These are phyloP conservation scores for Ustilago nuda DNA, from an alignment of 1,284 basidiomycete genomes.

Conservation along the genomic window DNA sequence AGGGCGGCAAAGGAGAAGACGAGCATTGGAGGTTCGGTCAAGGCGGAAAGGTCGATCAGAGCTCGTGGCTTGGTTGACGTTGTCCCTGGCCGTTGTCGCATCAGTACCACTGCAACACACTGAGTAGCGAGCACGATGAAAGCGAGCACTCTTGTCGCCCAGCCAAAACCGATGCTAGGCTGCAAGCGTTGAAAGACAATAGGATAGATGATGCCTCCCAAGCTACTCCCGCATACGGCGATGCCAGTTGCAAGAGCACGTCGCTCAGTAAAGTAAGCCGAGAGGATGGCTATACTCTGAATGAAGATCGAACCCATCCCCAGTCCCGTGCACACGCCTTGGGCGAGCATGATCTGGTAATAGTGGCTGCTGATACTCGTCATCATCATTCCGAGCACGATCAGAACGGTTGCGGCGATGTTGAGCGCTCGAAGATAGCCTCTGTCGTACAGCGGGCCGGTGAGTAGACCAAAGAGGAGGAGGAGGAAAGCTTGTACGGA, in stretches of 20 bases:
- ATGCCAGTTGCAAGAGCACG: not conserved
- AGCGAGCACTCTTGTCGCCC: not conserved
- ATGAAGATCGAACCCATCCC: not conserved
- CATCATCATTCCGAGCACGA: constrained; percentile 1
- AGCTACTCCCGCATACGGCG: not conserved
- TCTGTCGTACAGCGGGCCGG: not conserved
- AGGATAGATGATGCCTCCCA: not conserved
- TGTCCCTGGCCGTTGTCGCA: not conserved
- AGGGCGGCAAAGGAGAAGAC: not conserved
- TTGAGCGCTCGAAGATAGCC: not conserved
- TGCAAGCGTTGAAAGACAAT: not conserved
- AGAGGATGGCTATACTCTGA: not conserved
- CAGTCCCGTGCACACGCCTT: not conserved
- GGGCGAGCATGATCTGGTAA: not conserved
- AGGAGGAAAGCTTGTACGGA: not conserved
- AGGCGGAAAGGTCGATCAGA: not conserved
- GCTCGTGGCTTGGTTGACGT: not conserved
- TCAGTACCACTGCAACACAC: not conserved
- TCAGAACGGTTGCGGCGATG: not conserved
- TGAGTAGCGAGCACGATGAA: not conserved
- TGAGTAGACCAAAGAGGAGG: not conserved
- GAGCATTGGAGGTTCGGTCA: not conserved
- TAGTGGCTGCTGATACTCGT: not conserved
- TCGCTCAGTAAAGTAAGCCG: not conserved
- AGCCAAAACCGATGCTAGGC: not conserved